Evolutionary conservation across 306 rosid genomes (phyloP).

Genomic region (Nissolia schottii): DNA sequence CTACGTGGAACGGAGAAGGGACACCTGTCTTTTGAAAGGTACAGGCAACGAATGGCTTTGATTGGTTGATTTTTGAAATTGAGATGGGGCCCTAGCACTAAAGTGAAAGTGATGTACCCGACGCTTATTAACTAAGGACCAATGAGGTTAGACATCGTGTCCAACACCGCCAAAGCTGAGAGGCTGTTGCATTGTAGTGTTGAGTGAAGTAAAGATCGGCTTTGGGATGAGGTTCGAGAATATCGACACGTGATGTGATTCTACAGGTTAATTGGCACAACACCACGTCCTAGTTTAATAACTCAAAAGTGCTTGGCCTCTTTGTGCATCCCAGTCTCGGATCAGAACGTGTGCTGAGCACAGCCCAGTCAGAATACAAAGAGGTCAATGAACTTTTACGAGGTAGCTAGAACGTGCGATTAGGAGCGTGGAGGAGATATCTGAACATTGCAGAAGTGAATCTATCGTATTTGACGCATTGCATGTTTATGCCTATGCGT

Average conservation of each 20-base stretch:
- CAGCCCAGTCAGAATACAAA: not conserved
- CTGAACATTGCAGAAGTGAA: not conserved
- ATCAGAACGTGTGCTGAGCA: not conserved
- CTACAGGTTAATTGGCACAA: not conserved
- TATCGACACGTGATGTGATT: slow-evolving; percentile 6
- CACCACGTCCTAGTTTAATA: not conserved
- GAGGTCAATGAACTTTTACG: not conserved
- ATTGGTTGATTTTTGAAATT: slow-evolving; percentile 8
- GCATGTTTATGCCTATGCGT: not conserved
- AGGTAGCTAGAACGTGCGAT: not conserved
- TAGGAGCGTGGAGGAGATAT: not conserved
- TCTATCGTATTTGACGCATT: not conserved
- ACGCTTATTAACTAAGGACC: not conserved
- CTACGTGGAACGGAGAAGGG: not conserved
- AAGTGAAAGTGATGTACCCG: not conserved
- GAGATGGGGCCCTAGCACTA: not conserved
- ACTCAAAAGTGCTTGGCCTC: not conserved
- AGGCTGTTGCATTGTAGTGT: not conserved
- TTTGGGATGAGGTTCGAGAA: slow-evolving; percentile 11
- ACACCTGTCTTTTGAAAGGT: slow-evolving; percentile 3
- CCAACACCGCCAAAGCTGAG: not conserved
- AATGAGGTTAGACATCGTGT: not conserved
- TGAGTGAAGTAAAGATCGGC: not conserved
- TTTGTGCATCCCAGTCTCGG: not conserved
- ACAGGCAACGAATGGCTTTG: not conserved